Base-by-base conservation (phyloP, 768 basidiomycete species). In the Termitomyces sp. region DNA sequence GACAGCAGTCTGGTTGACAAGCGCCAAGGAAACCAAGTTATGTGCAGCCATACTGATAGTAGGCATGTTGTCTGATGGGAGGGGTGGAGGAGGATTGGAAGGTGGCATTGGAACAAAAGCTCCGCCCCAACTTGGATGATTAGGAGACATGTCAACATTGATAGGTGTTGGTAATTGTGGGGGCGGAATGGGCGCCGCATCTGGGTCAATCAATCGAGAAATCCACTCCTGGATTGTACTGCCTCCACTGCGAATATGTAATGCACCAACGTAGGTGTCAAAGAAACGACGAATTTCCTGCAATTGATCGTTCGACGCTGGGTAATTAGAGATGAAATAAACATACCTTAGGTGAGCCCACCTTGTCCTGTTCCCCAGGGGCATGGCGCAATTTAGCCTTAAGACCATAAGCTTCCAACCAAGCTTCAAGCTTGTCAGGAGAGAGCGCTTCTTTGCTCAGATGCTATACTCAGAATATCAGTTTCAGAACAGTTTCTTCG, bases 251-350 rank as follows among this genome's bases (percentile, higher is more conserved):
- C 81, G 79, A n/a, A 78, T 71, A 64, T 80, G 85, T 12, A 86
- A 66, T n/a, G 85, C 88, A 9, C 85, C 88, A 12, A 88, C 71
- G 58, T 87, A 88, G 18, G 80, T 79, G 60, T 79, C 62, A 58
- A 86, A 86, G 46, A 84, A 77, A 41, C 66, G 69, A 25, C 73
- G 73, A 51, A 81, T 77, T 67, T 84, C 84, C 86, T 88, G 57
- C 16, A 31, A 32, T 50, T 32, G 33, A 29, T 16, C 47, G 44
- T 36, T 52, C 3, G 6, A 25, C 27, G 22, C 38, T 20, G 31
- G 18, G 11, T 12, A 5, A 44, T 2, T 18, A 36, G 2, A 23
- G 16, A 42, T 42, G 38, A 23, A n/a, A 32, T 31, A 5, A 20
- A 15, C 23, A 10, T 57, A 64, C 64, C 36, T 69, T 59, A 3